A percentile compares a stretch with the other conserved stretches of the same genome.
Evolutionary conservation across 176 grass and related monocot genomes (phyloP).

Genomic region (Thinopyrum elongatum): DNA sequence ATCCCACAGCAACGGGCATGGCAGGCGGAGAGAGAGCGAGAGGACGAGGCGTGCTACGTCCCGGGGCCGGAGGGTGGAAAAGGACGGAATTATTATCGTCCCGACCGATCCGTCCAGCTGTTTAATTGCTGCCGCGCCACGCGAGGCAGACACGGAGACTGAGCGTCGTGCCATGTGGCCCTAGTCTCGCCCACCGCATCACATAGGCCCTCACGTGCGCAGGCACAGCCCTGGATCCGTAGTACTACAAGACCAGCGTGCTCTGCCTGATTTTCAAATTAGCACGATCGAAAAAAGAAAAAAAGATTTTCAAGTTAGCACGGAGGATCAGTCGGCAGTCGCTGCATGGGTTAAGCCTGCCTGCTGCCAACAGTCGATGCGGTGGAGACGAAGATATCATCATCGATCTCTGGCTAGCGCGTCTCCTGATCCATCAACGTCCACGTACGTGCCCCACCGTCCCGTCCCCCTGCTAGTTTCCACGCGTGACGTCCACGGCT

Average conservation of each 20-base stretch:
- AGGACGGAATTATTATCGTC: background rate
- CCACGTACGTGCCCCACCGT: too few species aligned
- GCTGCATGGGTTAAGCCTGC: too few species aligned
- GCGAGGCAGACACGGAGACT: background rate
- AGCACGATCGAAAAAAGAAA: too few species aligned
- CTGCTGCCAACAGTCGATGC: too few species aligned
- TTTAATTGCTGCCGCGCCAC: background rate
- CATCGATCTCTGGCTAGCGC: too few species aligned
- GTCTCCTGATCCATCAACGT: too few species aligned
- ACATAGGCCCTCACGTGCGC: background rate
- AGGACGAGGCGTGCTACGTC: background rate
- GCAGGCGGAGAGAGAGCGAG: background rate
- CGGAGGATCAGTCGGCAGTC: too few species aligned
- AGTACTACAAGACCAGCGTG: too few species aligned
- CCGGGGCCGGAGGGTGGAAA: background rate
- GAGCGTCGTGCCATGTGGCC: background rate
- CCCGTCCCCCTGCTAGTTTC: too few species aligned
- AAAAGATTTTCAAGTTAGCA: too few species aligned
- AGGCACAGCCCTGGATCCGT: background rate
- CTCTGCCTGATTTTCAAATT: too few species aligned
- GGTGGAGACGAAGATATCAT: too few species aligned
- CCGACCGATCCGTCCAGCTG: background rate
- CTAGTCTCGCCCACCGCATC: background rate
- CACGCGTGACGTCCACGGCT: background rate
- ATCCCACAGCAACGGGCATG: background rate